phyloP scores from a whole-genome alignment of 805 yeast species.

The Candida silvatica region DNA sequence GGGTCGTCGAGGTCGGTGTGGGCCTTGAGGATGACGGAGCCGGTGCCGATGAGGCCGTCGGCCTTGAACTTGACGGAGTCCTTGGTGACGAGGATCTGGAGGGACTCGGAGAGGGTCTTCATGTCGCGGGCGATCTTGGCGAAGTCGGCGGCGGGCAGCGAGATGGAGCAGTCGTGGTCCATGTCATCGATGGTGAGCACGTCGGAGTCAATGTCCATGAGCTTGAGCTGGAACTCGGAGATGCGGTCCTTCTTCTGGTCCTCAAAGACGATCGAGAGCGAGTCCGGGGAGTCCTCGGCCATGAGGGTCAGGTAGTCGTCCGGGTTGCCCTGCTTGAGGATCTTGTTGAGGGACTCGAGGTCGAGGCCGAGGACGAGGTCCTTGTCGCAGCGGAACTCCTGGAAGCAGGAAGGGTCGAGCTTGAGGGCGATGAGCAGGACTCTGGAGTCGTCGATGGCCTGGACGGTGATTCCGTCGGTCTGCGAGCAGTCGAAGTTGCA shows the following conservation, averaged over 20 bases:
- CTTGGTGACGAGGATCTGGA: constrained; percentile 79
- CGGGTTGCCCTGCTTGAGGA: constrained; percentile 84
- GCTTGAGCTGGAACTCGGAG: constrained; percentile 82
- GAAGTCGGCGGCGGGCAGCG: constrained; percentile 84
- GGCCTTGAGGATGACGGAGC: constrained; percentile 81
- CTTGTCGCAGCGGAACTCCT: constrained; percentile 91
- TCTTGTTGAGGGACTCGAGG: constrained; percentile 77
- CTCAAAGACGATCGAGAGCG: constrained; percentile 75
- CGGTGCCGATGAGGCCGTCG: constrained; percentile 88
- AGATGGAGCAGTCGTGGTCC: constrained; percentile 79
- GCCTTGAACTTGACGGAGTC: constrained; percentile 85
- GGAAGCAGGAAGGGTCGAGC: constrained; percentile 82
- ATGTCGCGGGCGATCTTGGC: constrained; percentile 86
- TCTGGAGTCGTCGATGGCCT: constrained; percentile 97
- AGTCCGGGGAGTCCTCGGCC: constrained; percentile 73
- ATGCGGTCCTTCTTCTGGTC: constrained; percentile 86
- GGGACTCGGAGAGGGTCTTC: constrained; percentile 77
- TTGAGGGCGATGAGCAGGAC: constrained; percentile 83
- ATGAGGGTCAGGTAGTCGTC: constrained; percentile 81
- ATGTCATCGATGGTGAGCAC: constrained; percentile 89
- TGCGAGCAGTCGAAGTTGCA: constrained; percentile 98
- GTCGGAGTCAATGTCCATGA: constrained; percentile 96
- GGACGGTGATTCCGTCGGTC: constrained; percentile 80
- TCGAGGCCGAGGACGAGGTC: constrained; percentile 89
- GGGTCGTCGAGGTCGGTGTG: constrained; percentile 73